Conservation (phyloP, 176 grass and related monocot genomes). For the Rhipidocladum racemiflorum region DNA sequence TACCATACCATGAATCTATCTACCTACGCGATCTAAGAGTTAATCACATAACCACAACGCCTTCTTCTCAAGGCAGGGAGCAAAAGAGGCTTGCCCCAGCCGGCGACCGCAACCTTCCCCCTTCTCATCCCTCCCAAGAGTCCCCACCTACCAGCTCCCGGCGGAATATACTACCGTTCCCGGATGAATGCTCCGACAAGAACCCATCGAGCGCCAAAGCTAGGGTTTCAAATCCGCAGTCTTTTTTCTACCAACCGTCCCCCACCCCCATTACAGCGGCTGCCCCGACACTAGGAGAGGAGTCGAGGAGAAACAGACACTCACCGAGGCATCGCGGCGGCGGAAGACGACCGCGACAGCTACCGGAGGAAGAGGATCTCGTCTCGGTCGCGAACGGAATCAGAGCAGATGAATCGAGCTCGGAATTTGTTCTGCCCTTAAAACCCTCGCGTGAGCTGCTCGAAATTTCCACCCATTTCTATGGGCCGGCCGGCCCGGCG, state of each 20-base stretch:
- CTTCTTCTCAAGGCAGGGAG: neutral
- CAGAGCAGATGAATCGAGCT: neutral
- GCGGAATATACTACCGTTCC: neutral
- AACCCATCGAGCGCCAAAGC: neutral
- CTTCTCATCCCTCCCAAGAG: neutral
- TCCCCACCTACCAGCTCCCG: neutral
- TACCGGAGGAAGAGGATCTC: neutral
- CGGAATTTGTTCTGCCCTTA: constrained; percentile 7
- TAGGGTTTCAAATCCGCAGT: constrained; percentile 38
- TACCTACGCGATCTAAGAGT: neutral
- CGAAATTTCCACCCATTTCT: neutral
- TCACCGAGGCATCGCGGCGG: constrained; percentile 45
- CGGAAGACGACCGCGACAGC: neutral
- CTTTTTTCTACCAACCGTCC: neutral
- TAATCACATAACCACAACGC: neutral
- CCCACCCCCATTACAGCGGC: neutral
- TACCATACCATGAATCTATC: neutral
- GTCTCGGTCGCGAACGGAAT: neutral
- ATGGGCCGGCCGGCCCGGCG: neutral
- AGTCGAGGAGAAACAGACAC: neutral
- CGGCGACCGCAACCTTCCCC: neutral
- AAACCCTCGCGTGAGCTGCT: constrained; percentile 24
- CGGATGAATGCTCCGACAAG: neutral
- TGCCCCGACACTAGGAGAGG: neutral
- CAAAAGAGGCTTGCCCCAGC: neutral